These are phyloP conservation scores for Stygiomarasmius scandens DNA, from an alignment of 1,284 basidiomycete species.

Conservation along the genomic window DNA sequence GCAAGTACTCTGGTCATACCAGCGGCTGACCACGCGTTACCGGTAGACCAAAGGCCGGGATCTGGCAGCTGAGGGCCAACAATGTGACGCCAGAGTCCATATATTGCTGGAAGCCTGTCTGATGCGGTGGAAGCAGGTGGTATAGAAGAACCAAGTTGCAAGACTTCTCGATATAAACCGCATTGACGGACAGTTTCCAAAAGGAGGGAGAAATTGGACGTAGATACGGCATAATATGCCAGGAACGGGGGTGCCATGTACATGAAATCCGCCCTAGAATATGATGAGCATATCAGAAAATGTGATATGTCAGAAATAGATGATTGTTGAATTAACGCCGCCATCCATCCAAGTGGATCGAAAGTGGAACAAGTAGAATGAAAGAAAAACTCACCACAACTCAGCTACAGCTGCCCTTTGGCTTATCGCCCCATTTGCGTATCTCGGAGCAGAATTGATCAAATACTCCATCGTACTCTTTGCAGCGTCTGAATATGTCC, in stretches of 20 bases:
- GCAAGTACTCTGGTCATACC: constrained; percentile 49
- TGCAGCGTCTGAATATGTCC: constrained; percentile 32
- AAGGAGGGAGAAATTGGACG: constrained; percentile 43
- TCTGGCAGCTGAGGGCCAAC: constrained; percentile 46
- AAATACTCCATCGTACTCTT: constrained; percentile 35
- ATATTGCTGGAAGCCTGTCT: constrained; percentile 5
- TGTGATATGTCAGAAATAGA: constrained; percentile 1
- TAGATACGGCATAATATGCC: constrained; percentile 54
- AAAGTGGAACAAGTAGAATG: too few relatives aligned
- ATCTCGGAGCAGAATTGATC: constrained; percentile 44
- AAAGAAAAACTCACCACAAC: constrained; percentile 40
- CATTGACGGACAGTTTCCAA: constrained; percentile 50
- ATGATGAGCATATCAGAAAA: constrained; percentile 1
- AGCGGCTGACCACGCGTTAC: constrained; percentile 44
- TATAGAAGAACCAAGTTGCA: constrained; percentile 37
- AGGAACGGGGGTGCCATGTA: constrained; percentile 69
- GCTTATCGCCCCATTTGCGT: constrained; percentile 53
- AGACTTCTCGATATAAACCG: constrained; percentile 43
- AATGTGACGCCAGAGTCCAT: constrained; percentile 51
- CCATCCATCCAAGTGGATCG: too few relatives aligned
- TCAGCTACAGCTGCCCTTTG: constrained; percentile 44
- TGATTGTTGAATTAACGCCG: not conserved
- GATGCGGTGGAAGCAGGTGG: not conserved
- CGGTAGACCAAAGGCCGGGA: constrained; percentile 56
- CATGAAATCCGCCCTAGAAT: constrained; percentile 54